Evolutionary conservation across 768 basidiomycete genomes (phyloP).

Genomic region (Collybiopsis luxurians): DNA sequence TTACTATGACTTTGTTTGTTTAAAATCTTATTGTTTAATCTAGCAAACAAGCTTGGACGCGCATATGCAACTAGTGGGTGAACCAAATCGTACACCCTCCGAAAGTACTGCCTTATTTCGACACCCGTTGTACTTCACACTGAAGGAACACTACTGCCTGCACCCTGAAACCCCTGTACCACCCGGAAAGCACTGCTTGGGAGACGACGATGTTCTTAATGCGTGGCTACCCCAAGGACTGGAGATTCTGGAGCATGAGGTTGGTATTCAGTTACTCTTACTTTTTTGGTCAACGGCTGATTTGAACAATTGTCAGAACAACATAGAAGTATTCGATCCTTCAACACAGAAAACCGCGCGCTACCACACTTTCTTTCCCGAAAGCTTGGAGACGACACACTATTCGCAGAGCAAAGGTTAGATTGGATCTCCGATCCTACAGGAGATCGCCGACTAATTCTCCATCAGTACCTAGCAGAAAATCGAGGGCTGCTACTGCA

Average conservation of each 20-base stretch:
- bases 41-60: slow-evolving; percentile 19
- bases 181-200: slow-evolving; percentile 29
- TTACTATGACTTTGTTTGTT: slow-evolving; percentile 2
- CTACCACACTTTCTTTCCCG: slow-evolving; percentile 45
- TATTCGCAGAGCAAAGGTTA: not conserved
- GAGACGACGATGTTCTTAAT: slow-evolving; percentile 43
- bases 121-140: slow-evolving; percentile 36
- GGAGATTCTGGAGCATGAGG: slow-evolving; percentile 28
- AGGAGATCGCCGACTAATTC: slow-evolving; percentile 22
- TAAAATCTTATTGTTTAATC: slow-evolving; percentile 4
- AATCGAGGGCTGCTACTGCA: not conserved
- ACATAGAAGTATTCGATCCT: slow-evolving; percentile 39
- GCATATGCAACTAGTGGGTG: slow-evolving; percentile 18
- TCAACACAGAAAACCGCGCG: slow-evolving; percentile 33
- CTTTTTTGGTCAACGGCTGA: not conserved
- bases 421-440: slow-evolving; percentile 27
- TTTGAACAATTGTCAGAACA: slow-evolving; percentile 27
- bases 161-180: slow-evolving; percentile 32
- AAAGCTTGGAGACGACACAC: slow-evolving; percentile 16
- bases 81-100: slow-evolving; percentile 20
- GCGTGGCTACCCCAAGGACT: slow-evolving; percentile 44
- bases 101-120: slow-evolving; percentile 19
- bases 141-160: slow-evolving; percentile 48
- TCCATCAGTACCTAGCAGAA: not conserved
- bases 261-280: slow-evolving; percentile 16